These are phyloP conservation scores for Fomitopsis palustris DNA, from an alignment of 1,284 basidiomycete genomes.

Conservation along the genomic window DNA sequence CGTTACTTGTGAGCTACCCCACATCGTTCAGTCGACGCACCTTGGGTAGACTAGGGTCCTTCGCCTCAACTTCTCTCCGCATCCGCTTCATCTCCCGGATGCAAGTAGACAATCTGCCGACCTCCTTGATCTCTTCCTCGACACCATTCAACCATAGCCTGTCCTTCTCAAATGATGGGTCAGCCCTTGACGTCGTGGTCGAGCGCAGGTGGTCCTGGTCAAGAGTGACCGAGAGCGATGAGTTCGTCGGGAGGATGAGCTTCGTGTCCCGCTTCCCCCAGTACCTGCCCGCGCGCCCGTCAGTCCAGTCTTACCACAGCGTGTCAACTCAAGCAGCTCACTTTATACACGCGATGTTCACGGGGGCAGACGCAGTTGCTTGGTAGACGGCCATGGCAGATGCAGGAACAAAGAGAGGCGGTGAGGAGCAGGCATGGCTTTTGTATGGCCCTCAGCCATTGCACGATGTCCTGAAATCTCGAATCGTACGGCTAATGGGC, in stretches of 20 bases:
- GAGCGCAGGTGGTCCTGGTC: constrained; percentile 95
- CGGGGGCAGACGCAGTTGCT: constrained; percentile 90
- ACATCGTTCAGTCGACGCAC: constrained; percentile 32
- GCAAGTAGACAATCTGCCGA: constrained; percentile 81
- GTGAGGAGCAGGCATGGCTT: constrained; percentile 10
- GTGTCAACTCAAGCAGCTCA: constrained; percentile 33
- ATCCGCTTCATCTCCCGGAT: constrained; percentile 86
- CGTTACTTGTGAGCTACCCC: neutral
- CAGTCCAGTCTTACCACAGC: constrained; percentile 13
- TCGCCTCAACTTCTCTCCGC: constrained; percentile 72
- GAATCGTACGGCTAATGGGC: constrained; percentile 23
- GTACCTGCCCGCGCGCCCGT: constrained; percentile 52
- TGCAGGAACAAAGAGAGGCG: constrained; percentile 14
- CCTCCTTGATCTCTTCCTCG: constrained; percentile 84
- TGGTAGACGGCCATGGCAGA: constrained; percentile 66
- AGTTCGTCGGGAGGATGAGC: constrained; percentile 96
- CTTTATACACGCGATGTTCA: constrained; percentile 98
- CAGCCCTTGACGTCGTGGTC: constrained; percentile 89
- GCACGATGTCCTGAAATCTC: constrained; percentile 26
- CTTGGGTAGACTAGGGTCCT: constrained; percentile 60
- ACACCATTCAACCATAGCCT: constrained; percentile 93
- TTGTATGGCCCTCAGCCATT: constrained; percentile 17
- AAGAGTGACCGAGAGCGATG: constrained; percentile 94
- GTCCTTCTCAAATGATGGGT: constrained; percentile 74
- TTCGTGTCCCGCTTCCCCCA: constrained; percentile 98